Percentiles rank a stretch among this genome's conserved stretches.
phyloP scores from a whole-genome alignment of 2,329 filamentous ascomycete genomes.

The Lasiodiplodia hormozganensis region DNA sequence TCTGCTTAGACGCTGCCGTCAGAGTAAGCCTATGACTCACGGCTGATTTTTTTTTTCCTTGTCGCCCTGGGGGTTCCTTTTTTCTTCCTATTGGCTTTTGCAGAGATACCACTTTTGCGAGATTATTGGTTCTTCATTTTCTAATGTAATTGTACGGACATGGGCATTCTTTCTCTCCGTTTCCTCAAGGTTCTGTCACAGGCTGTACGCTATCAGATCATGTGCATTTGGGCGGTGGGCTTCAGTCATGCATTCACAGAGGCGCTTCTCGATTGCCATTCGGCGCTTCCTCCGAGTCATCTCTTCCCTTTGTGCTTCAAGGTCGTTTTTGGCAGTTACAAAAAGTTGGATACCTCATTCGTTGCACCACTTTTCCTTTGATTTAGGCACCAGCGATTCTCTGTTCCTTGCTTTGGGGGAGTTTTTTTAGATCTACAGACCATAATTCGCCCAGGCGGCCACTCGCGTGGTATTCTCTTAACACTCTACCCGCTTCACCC shows the following conservation, averaged over 20 bases:
- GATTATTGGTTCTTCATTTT: not conserved
- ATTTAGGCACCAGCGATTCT: slow-evolving; percentile 7
- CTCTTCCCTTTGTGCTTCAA: slow-evolving; percentile 12
- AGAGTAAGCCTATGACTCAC: slow-evolving; percentile 20
- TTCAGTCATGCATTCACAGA: slow-evolving; percentile 22
- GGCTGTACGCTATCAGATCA: slow-evolving; percentile 20
- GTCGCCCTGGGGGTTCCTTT: not conserved
- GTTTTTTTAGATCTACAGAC: slow-evolving; percentile 9
- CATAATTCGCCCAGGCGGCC: slow-evolving; percentile 19
- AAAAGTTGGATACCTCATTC: slow-evolving; percentile 27
- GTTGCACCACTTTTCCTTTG: slow-evolving; percentile 3
- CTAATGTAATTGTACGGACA: slow-evolving; percentile 16
- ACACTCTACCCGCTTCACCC: not conserved
- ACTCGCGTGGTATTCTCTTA: slow-evolving; percentile 5
- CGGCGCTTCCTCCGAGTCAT: slow-evolving; percentile 18
- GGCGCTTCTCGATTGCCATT: slow-evolving; percentile 20
- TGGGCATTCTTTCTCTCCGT: slow-evolving; percentile 10
- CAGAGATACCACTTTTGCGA: slow-evolving; percentile 28
- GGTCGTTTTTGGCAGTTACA: slow-evolving; percentile 2
- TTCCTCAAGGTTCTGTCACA: slow-evolving; percentile 3
- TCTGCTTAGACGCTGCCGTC: slow-evolving; percentile 28
- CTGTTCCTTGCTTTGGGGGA: not conserved
- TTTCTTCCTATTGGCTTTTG: slow-evolving; percentile 22
- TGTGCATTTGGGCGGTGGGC: slow-evolving; percentile 24
- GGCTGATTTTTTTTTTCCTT: not conserved